A percentile compares a stretch with the other conserved stretches of the same genome.
These are phyloP conservation scores for Lichtheimia hyalospora DNA, from an alignment of 371 early-diverging fungal species.

Conservation along the genomic window DNA sequence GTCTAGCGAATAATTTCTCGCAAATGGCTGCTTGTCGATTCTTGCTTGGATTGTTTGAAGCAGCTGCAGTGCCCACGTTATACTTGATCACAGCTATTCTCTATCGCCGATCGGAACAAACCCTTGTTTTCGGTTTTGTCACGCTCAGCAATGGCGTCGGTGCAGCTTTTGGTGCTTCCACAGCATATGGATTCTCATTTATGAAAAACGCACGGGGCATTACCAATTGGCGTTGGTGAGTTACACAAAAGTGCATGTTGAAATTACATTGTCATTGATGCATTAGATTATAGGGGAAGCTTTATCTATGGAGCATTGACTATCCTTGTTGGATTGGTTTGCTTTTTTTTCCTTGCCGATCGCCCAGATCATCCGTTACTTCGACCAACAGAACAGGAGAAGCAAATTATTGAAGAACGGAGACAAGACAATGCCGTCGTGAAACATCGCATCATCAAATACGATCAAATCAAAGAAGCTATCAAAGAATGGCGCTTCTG, in stretches of 20 bases:
- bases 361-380: conserved; percentile 24
- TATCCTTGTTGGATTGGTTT: conserved; percentile 15
- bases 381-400: conserved; percentile 24
- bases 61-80: conserved; percentile 27
- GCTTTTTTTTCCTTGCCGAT: conserved; percentile 31
- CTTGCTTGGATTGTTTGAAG: conserved; percentile 35
- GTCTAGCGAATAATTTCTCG: conserved; percentile 18
- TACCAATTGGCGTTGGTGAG: conserved; percentile 9
- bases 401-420: conserved; percentile 29
- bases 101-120: conserved; percentile 32
- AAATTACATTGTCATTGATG: no score
- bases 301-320: conserved; percentile 29
- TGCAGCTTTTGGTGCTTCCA: conserved; percentile 24
- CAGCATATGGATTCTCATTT: conserved; percentile 23
- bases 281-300: conserved; percentile 23
- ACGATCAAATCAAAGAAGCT: conserved; percentile 30
- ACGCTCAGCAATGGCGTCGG: conserved; percentile 14
- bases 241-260: no score
- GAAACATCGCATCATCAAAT: conserved; percentile 20
- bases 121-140: conserved; percentile 23
- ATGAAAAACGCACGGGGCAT: conserved; percentile 13
- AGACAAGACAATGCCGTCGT: conserved; percentile 32
- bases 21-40: conserved; percentile 27
- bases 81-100: conserved; percentile 24
- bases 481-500: conserved; percentile 27